Evolutionary conservation across 1,284 basidiomycete genomes (phyloP).

Genomic region (Cutaneotrichosporon cavernicola): DNA sequence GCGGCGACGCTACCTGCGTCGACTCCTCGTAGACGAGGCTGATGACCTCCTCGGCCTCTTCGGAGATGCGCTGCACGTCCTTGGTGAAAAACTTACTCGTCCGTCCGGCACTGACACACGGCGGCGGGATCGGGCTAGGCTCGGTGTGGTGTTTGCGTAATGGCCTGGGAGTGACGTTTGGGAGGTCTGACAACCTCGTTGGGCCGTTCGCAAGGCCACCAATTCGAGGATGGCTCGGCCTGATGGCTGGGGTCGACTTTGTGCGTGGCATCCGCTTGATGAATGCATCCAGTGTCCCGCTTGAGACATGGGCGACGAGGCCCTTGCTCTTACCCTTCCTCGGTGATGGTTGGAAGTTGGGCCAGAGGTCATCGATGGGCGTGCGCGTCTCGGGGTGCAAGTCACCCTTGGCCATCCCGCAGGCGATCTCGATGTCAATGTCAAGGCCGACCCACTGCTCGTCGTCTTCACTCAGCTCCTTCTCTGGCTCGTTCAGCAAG

Average conservation of each 20-base stretch:
- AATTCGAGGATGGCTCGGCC: slow-evolving; percentile 29
- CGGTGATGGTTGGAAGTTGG: slow-evolving; percentile 54
- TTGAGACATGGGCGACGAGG: not conserved
- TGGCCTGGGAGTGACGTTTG: not conserved
- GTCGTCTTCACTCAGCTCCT: slow-evolving; percentile 60
- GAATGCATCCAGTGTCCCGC: slow-evolving; percentile 47
- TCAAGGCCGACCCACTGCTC: slow-evolving; percentile 74
- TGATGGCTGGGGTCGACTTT: slow-evolving; percentile 26
- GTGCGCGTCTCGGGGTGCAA: slow-evolving; percentile 71
- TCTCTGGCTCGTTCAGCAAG: slow-evolving; percentile 62
- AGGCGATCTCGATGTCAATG: slow-evolving; percentile 46
- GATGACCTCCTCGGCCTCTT: slow-evolving; percentile 14
- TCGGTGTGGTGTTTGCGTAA: slow-evolving; percentile 5
- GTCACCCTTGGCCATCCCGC: slow-evolving; percentile 70
- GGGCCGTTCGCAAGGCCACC: slow-evolving; percentile 41
- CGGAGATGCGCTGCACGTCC: not conserved
- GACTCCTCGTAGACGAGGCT: slow-evolving; percentile 33
- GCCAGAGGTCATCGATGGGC: slow-evolving; percentile 77
- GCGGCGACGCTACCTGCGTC: slow-evolving; percentile 10
- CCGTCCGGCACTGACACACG: slow-evolving; percentile 10
- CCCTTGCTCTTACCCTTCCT: not conserved
- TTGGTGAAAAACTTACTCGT: slow-evolving; percentile 41
- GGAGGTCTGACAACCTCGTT: slow-evolving; percentile 41
- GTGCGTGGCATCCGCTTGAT: slow-evolving; percentile 37
- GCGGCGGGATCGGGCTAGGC: not conserved